Percentiles rank a stretch among this genome's conserved stretches.
These are phyloP conservation scores for Omphalotus olearius DNA, from an alignment of 1,284 basidiomycete species.

Conservation along the genomic window DNA sequence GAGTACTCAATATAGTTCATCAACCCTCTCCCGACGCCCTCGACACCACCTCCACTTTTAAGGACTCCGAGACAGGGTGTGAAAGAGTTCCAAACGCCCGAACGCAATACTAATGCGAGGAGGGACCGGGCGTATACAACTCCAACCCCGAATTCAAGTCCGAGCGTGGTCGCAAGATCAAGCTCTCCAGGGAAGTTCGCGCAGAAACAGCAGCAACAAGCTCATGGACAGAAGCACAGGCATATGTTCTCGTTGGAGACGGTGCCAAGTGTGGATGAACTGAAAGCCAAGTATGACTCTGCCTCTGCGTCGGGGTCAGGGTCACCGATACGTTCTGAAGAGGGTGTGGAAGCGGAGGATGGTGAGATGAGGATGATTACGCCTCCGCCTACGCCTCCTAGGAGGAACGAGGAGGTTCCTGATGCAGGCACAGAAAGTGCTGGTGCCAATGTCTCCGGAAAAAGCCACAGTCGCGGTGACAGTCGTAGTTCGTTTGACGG, in stretches of 20 bases:
- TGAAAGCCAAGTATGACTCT: not conserved
- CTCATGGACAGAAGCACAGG: not conserved
- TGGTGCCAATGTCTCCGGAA: too few relatives aligned
- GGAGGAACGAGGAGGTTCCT: not conserved
- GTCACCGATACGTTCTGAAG: too few relatives aligned
- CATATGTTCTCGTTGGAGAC: conserved; percentile 1
- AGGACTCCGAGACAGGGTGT: not conserved
- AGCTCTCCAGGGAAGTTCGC: not conserved
- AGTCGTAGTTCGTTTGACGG: not conserved
- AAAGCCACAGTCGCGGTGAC: not conserved
- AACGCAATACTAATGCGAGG: too few relatives aligned
- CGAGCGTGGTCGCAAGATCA: too few relatives aligned
- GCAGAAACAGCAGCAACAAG: not conserved
- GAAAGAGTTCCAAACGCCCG: too few relatives aligned
- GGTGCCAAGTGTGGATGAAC: conserved; percentile 1
- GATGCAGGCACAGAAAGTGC: not conserved
- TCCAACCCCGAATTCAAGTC: too few relatives aligned
- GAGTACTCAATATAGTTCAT: not conserved
- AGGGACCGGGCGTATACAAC: not conserved
- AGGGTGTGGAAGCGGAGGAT: not conserved
- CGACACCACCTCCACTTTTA: not conserved
- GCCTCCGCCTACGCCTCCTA: conserved; percentile 9
- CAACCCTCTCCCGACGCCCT: not conserved
- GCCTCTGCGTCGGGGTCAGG: too few relatives aligned
- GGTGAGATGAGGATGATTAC: conserved; percentile 8